Conservation (phyloP, 2,329 filamentous ascomycete species). For the Arthrobotrys iridis region DNA sequence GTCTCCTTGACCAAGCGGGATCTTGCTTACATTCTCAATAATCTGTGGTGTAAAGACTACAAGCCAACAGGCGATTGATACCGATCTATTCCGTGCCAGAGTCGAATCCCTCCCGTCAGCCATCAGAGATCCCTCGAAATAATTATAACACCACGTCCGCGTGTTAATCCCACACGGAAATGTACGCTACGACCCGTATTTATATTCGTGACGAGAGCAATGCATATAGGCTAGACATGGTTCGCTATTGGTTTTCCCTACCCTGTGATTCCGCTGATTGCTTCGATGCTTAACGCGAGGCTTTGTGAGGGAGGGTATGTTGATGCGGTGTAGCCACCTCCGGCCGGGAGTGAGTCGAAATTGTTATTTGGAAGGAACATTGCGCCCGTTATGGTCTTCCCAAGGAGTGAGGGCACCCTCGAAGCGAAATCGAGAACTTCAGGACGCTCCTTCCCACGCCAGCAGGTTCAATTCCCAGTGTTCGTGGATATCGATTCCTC, state of each 20-base stretch:
- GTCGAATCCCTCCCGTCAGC: slow-evolving; percentile 32
- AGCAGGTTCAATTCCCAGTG: background rate
- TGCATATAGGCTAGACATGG: background rate
- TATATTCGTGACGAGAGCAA: background rate
- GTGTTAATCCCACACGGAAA: background rate
- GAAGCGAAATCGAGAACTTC: background rate
- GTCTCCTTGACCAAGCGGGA: background rate
- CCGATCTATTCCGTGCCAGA: slow-evolving; percentile 70
- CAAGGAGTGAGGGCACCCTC: background rate
- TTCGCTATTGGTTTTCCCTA: slow-evolving; percentile 33
- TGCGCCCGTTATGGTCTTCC: background rate
- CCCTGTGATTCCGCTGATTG: slow-evolving; percentile 52
- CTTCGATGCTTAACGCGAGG: slow-evolving; percentile 39
- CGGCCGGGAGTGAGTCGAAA: slow-evolving; percentile 14
- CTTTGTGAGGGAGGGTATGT: slow-evolving; percentile 34
- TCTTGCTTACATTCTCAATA: slow-evolving; percentile 73
- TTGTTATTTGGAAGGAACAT: slow-evolving; percentile 12
- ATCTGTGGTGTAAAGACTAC: slow-evolving; percentile 98
- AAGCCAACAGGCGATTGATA: slow-evolving; percentile 97
- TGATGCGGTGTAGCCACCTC: background rate
- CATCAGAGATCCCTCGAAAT: background rate
- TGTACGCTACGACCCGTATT: background rate
- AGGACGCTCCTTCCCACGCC: background rate
- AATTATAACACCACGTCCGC: slow-evolving; percentile 8
- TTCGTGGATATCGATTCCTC: background rate